A percentile compares a stretch with the other conserved stretches of the same genome.
Evolutionary conservation across 345 rosid genomes (phyloP).

Genomic region (Euphorbia lathyris): DNA sequence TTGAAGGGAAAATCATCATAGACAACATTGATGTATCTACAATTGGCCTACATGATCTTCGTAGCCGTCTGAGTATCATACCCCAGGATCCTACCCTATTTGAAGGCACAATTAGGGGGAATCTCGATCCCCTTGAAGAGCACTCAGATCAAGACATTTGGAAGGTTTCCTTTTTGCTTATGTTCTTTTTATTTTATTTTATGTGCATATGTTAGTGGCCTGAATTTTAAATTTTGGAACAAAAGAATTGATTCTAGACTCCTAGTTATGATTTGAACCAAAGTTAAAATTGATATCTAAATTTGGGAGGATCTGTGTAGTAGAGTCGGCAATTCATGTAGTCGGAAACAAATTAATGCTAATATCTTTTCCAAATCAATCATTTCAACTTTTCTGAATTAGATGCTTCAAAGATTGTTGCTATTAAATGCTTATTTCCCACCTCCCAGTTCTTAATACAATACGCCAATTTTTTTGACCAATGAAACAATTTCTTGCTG

Average conservation of each 20-base stretch:
- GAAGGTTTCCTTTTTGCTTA: slow-evolving; percentile 53
- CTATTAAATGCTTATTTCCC: neutral
- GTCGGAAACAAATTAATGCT: neutral
- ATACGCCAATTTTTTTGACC: neutral
- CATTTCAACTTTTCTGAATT: neutral
- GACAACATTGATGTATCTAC: slow-evolving; percentile 89
- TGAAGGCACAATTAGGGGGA: slow-evolving; percentile 91
- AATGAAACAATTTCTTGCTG: neutral
- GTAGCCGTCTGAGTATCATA: slow-evolving; percentile 88
- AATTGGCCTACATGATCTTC: slow-evolving; percentile 96
- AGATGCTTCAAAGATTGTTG: neutral
- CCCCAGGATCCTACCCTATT: slow-evolving; percentile 98
- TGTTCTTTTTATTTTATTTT: neutral
- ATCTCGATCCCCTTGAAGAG: slow-evolving; percentile 98
- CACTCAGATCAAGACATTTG: slow-evolving; percentile 84
- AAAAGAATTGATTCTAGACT: neutral
- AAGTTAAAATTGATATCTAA: neutral
- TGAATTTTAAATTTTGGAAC: neutral
- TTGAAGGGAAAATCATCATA: slow-evolving; percentile 71
- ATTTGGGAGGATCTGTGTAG: neutral
- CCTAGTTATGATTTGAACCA: neutral
- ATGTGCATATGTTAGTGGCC: neutral
- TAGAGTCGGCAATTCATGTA: too few relatives aligned
- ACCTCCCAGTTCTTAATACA: neutral
- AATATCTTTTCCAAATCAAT: neutral